Evolutionary conservation across 169 alveolate genomes (phyloP).

Genomic region (Eimeria nieschulzi): DNA sequence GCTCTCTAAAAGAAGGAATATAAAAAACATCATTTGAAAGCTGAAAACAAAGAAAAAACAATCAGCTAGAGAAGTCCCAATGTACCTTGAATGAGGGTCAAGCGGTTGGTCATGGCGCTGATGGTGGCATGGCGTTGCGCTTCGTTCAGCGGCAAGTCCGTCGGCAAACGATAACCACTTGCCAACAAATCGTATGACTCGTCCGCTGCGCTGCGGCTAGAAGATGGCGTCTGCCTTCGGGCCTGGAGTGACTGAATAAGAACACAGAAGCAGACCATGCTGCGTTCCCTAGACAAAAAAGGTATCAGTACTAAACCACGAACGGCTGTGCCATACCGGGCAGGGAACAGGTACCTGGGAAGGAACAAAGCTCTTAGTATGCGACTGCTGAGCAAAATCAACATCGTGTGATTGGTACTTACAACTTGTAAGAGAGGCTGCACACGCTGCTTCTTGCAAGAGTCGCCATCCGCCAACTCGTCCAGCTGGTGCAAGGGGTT

Average conservation of each 20-base stretch:
- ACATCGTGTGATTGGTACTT: background rate
- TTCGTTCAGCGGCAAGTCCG: conserved; percentile 65
- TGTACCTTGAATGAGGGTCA: conserved; percentile 73
- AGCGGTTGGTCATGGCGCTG: conserved; percentile 73
- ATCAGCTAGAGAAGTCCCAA: background rate
- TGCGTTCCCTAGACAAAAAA: too few species aligned
- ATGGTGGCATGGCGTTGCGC: conserved; percentile 66
- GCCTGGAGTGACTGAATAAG: conserved; percentile 58
- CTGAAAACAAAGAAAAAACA: background rate
- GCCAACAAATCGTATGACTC: conserved; percentile 46
- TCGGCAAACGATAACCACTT: conserved; percentile 63
- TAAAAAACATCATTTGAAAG: background rate
- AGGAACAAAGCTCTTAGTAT: too few species aligned
- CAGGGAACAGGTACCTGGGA: too few species aligned
- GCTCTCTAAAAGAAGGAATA: background rate
- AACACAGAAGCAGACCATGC: background rate
- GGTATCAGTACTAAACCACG: too few species aligned
- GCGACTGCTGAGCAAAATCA: too few species aligned
- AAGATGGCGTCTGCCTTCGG: conserved; percentile 55
- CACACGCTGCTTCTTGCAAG: conserved; percentile 61
- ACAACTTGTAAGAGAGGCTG: conserved; percentile 60
- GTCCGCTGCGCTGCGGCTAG: conserved; percentile 57
- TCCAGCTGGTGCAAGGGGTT: conserved; percentile 70
- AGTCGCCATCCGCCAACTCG: conserved; percentile 69
- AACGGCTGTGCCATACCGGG: too few species aligned